Percentiles rank a stretch among this genome's conserved stretches.
Evolutionary conservation across 192 early-diverging fungal genomes (phyloP).

Genomic region (Podila epigama): DNA sequence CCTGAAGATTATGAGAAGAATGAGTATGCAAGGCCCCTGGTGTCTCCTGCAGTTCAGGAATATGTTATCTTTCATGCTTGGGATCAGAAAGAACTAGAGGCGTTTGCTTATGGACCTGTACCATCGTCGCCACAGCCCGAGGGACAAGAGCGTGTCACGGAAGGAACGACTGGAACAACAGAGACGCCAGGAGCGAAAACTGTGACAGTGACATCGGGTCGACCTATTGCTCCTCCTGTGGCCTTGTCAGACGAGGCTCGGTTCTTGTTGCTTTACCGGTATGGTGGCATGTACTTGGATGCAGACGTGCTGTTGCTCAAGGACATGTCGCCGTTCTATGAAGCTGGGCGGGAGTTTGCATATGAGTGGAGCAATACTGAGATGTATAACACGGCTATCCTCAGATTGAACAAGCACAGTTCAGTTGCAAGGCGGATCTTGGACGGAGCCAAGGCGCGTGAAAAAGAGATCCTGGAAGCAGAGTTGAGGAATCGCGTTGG

Average conservation of each 20-base stretch:
- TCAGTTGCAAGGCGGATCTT: constrained; percentile 25
- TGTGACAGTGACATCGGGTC: background rate
- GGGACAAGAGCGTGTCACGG: too few relatives aligned
- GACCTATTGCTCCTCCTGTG: background rate
- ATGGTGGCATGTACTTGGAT: constrained; percentile 50
- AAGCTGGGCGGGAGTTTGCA: constrained; percentile 40
- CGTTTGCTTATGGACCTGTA: background rate
- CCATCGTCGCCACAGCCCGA: background rate
- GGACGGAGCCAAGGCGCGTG: constrained; percentile 35
- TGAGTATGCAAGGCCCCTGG: constrained; percentile 14
- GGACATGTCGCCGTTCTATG: constrained; percentile 45
- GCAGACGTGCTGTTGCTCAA: constrained; percentile 44
- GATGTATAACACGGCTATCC: constrained; percentile 44
- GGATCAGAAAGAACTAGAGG: constrained; percentile 23
- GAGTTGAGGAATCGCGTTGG: background rate
- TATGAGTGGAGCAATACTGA: constrained; percentile 47
- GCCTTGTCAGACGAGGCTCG: constrained; percentile 46
- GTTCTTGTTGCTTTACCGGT: constrained; percentile 42
- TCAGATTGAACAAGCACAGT: constrained; percentile 27
- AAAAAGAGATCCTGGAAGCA: constrained; percentile 11
- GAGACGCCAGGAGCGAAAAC: background rate
- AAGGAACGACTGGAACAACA: background rate
- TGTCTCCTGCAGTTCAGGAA: background rate
- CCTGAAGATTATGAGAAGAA: constrained; percentile 31
- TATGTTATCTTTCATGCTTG: constrained; percentile 28